These are phyloP conservation scores for Melaleuca quinquenervia DNA, from an alignment of 345 rosid species.

Conservation along the genomic window DNA sequence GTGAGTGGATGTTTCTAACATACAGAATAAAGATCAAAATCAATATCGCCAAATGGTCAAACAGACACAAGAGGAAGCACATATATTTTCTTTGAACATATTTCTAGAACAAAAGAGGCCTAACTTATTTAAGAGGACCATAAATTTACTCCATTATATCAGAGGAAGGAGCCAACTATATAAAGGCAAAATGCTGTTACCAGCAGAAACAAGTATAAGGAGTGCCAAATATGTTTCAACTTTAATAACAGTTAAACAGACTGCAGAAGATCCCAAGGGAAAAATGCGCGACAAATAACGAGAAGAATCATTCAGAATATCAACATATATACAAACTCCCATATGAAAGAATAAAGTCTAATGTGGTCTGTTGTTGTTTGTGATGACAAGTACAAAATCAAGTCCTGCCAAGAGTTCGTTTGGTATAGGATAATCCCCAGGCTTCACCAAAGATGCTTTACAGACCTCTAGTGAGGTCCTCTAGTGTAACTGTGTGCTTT, in stretches of 20 bases:
- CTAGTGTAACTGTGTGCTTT: neutral
- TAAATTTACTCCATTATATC: neutral
- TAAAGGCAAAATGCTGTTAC: neutral
- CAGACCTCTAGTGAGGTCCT: neutral
- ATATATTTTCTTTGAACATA: neutral
- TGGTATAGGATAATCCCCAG: neutral
- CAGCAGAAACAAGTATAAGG: neutral
- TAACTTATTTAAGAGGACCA: neutral
- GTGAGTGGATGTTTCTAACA: neutral
- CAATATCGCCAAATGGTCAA: neutral
- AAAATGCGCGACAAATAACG: rapidly evolving
- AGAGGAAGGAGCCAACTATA: neutral
- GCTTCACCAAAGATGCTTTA: neutral
- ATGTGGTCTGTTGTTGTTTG: neutral
- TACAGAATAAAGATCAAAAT: neutral
- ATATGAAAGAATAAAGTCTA: neutral
- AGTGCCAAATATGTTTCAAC: neutral
- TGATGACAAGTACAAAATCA: neutral
- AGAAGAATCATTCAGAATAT: neutral
- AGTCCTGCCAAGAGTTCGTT: neutral
- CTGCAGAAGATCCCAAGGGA: neutral
- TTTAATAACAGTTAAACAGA: neutral
- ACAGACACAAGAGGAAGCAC: neutral
- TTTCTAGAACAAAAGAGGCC: neutral
- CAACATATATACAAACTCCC: neutral